Conservation (phyloP, 768 basidiomycete genomes). For the Auriscalpium vulgare region DNA sequence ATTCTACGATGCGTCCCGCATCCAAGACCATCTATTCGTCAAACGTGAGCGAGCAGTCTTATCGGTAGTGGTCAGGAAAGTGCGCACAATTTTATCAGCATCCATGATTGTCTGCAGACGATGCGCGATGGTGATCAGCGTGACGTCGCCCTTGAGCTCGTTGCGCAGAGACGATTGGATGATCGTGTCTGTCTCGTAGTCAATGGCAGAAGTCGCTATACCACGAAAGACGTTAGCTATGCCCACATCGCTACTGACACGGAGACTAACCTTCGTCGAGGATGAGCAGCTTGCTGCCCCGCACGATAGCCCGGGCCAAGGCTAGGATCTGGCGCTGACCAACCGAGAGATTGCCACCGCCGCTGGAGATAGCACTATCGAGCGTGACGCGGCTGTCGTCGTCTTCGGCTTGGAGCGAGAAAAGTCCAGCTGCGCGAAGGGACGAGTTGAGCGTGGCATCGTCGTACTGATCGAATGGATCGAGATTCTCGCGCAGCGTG, state of each 20-base stretch:
- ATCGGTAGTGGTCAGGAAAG: not conserved
- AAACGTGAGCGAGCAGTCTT: not conserved
- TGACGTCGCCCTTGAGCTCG: constrained; percentile 34
- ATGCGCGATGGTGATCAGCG: constrained; percentile 55
- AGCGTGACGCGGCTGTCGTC: constrained; percentile 33
- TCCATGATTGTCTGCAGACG: constrained; percentile 53
- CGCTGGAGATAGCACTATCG: constrained; percentile 36
- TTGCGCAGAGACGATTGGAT: constrained; percentile 51
- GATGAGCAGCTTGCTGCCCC: constrained; percentile 47
- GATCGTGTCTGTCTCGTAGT: constrained; percentile 48
- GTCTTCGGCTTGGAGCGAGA: constrained; percentile 29
- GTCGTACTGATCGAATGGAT: constrained; percentile 49
- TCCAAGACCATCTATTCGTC: constrained; percentile 34
- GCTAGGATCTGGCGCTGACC: constrained; percentile 56
- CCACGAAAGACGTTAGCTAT: not conserved
- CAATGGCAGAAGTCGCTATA: constrained; percentile 18
- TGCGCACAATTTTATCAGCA: constrained; percentile 46
- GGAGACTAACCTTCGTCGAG: constrained; percentile 41
- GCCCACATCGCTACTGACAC: too few relatives aligned
- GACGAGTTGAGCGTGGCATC: constrained; percentile 44
- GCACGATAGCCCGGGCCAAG: constrained; percentile 49
- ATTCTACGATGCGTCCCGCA: constrained; percentile 38
- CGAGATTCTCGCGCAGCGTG: constrained; percentile 47
- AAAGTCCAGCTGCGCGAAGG: constrained; percentile 42
- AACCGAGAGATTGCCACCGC: constrained; percentile 41